Conservation (phyloP, 1,139 yeast genomes). For the Groenewaldozyma sp. region DNA sequence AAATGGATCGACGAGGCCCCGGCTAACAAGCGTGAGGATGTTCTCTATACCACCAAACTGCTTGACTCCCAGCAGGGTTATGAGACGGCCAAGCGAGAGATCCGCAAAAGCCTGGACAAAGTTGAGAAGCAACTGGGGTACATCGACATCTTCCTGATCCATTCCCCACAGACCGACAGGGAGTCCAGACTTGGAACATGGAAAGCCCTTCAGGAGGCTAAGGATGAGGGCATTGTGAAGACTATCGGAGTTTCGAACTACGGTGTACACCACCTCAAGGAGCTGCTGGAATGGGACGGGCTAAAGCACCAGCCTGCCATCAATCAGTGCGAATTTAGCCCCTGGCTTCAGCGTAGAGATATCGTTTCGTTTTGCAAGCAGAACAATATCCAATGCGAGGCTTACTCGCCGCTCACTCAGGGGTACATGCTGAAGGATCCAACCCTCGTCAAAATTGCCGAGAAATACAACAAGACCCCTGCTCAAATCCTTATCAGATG, state of each 20-base stretch:
- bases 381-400: slow-evolving; percentile 49
- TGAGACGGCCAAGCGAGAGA: slow-evolving; percentile 46
- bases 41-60: slow-evolving; percentile 65
- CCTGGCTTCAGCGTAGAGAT: slow-evolving; percentile 51
- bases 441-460: slow-evolving; percentile 33
- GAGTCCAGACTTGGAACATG: slow-evolving; percentile 33
- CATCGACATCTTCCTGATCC: slow-evolving; percentile 38
- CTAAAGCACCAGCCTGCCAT: slow-evolving; percentile 37
- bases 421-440: slow-evolving; percentile 48
- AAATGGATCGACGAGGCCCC: slow-evolving; percentile 45
- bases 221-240: slow-evolving; percentile 26
- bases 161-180: slow-evolving; percentile 28
- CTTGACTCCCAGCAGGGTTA: slow-evolving; percentile 52
- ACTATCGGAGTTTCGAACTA: slow-evolving; percentile 40
- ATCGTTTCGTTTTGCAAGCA: slow-evolving; percentile 46
- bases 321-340: slow-evolving; percentile 46
- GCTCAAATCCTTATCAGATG: slow-evolving; percentile 40
- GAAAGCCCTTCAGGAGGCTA: slow-evolving; percentile 38
- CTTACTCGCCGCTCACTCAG: slow-evolving; percentile 64
- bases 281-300: slow-evolving; percentile 32
- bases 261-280: slow-evolving; percentile 34
- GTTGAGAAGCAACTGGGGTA: slow-evolving; percentile 45
- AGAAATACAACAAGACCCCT: slow-evolving; percentile 32
- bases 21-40: slow-evolving; percentile 45
- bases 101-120: slow-evolving; percentile 38